Evolutionary conservation across 1,139 yeast species (phyloP), one percentile per base, ranked within the genome.

Genomic region (Taphrina betulina): DNA sequence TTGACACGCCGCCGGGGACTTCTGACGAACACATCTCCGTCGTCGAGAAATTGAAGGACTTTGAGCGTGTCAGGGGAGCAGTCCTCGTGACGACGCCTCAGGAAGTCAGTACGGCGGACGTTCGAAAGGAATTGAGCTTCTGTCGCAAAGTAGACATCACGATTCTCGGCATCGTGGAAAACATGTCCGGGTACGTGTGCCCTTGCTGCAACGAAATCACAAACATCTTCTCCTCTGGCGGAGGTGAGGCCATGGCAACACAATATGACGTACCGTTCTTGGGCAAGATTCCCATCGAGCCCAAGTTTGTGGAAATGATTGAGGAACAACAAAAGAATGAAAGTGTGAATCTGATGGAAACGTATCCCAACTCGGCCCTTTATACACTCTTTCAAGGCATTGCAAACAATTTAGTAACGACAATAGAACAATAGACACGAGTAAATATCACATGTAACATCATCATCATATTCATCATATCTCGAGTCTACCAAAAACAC

Each of bases 1-100:
- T 94, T 5, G 99, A 94, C 67, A 92, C 99, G 0, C 99, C 99
- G 0, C 99, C 99, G 0, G 99, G 99, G 0, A 92, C 99, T 0
- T 85, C 95, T 0, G 99, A 94, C 69, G 99, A 94, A 69, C 99
- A 94, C 69, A 92, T 94, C 42, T 90, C 96, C 2, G 84, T 94
- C 28, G 97, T 96, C 1, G 97, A 94, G 68, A 95, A 88, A 67
- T 75, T 92, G 51, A 72, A 50, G 31, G 42, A 52, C 35, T 40
- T 36, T 34, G 40, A 41, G 7, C 38, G 31, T 10, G 46, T 50
- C 33, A 29, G 54, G 14, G 97, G 98, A 0, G 96, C 96, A 0
- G 80, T 94, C 3, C 78, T 94, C 5, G 98, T 94, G 1, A 92
- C 99, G 0, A 94, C 98, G 0, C 98, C 99, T 0, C 99, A 94